Percentiles rank a stretch among this genome's conserved stretches.
Evolutionary conservation across 2,329 filamentous ascomycete genomes (phyloP).

Genomic region (Trichoderma sp.): DNA sequence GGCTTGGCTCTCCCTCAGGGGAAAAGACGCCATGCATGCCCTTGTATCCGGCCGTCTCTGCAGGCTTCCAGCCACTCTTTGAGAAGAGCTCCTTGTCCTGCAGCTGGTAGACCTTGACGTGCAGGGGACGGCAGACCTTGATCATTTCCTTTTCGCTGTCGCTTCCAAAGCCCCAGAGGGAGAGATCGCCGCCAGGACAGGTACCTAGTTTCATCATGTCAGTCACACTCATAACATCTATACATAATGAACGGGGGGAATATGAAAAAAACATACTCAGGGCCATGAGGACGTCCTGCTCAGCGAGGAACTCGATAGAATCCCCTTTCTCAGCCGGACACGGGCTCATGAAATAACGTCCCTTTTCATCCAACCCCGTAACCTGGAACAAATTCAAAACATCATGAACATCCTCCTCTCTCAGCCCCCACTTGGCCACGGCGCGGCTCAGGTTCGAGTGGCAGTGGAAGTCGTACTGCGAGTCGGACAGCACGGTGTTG

Average conservation of each 20-base stretch:
- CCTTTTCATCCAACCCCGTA: constrained; percentile 69
- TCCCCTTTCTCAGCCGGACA: constrained; percentile 54
- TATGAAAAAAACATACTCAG: constrained; percentile 41
- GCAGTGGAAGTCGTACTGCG: constrained; percentile 76
- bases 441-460: constrained; percentile 78
- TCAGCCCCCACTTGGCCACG: constrained; percentile 64
- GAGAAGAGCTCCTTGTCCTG: constrained; percentile 51
- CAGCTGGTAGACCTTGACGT: constrained; percentile 69
- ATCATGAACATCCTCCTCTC: constrained; percentile 75
- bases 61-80: constrained; percentile 58
- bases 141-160: constrained; percentile 65
- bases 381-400: constrained; percentile 86
- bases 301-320: constrained; percentile 74
- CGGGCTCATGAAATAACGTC: constrained; percentile 73
- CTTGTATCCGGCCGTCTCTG: constrained; percentile 58
- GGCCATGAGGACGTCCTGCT: constrained; percentile 68
- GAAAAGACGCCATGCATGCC: constrained; percentile 58
- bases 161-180: constrained; percentile 75
- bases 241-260: background rate
- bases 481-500: constrained; percentile 67
- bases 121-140: constrained; percentile 69
- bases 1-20: constrained; percentile 26
- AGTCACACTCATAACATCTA: background rate
- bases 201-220: constrained; percentile 45
- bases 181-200: constrained; percentile 78